Conservation (phyloP, 2,329 filamentous ascomycete species). For the Alternaria alternata region DNA sequence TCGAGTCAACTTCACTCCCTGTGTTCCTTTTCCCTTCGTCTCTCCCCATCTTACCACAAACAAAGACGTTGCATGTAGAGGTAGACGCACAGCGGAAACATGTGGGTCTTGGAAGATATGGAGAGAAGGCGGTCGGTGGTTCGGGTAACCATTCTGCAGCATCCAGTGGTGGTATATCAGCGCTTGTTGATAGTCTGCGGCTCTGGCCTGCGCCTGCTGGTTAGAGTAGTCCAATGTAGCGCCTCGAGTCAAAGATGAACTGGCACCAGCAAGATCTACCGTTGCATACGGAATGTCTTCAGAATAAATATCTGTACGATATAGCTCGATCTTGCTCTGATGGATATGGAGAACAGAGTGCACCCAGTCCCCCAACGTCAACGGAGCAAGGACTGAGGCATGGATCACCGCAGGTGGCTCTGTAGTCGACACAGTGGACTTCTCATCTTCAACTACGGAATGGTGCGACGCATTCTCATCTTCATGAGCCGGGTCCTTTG, state of each 20-base stretch:
- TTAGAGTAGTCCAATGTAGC: background rate
- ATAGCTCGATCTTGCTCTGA: background rate
- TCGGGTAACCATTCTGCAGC: too few species aligned
- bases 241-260: background rate
- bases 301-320: background rate
- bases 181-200: too few species aligned
- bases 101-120: too few species aligned
- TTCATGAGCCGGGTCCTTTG: background rate
- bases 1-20: background rate
- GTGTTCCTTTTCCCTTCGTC: background rate
- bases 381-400: conserved; percentile 18
- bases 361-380: background rate
- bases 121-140: too few species aligned
- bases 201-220: too few species aligned
- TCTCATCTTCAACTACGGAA: background rate
- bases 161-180: too few species aligned
- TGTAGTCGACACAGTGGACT: background rate
- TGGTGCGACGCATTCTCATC: background rate
- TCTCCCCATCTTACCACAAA: background rate
- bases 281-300: background rate
- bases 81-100: too few species aligned
- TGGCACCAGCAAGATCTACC: background rate
- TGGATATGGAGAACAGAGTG: background rate
- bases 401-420: conserved; percentile 11
- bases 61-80: background rate